These are phyloP conservation scores for Citrullus amarus DNA, from an alignment of 306 rosid species.

Conservation along the genomic window DNA sequence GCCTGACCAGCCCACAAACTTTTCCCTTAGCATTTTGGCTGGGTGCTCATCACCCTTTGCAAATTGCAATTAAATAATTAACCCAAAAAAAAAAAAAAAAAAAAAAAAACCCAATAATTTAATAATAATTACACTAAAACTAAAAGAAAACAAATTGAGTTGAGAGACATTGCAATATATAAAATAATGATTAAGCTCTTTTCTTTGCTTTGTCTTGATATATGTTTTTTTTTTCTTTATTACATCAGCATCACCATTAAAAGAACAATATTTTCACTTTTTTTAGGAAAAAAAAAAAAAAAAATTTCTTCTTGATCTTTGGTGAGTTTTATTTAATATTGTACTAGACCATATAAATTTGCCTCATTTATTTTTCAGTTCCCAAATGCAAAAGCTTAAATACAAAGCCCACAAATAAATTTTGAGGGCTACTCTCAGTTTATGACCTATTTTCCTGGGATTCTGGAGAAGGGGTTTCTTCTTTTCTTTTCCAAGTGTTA, in stretches of 20 bases:
- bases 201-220: background rate
- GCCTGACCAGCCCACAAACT: conserved; percentile 7
- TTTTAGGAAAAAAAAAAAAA: no score
- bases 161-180: background rate
- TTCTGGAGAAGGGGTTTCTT: background rate
- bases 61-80: background rate
- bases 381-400: background rate
- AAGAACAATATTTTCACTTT: conserved; percentile 1
- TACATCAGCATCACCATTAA: background rate
- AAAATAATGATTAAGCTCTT: background rate
- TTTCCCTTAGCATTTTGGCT: background rate
- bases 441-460: background rate
- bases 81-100: no score
- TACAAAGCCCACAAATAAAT: background rate
- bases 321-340: background rate
- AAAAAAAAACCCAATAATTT: background rate
- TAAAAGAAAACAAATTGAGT: background rate
- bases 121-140: background rate
- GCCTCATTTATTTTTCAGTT: background rate
- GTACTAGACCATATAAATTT: background rate
- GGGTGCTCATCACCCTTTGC: background rate
- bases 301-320: background rate
- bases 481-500: background rate
- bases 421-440: background rate
- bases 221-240: background rate